Evolutionary conservation across 2,329 filamentous ascomycete species (phyloP).

Genomic region (Myriosclerotinia duriaeana): DNA sequence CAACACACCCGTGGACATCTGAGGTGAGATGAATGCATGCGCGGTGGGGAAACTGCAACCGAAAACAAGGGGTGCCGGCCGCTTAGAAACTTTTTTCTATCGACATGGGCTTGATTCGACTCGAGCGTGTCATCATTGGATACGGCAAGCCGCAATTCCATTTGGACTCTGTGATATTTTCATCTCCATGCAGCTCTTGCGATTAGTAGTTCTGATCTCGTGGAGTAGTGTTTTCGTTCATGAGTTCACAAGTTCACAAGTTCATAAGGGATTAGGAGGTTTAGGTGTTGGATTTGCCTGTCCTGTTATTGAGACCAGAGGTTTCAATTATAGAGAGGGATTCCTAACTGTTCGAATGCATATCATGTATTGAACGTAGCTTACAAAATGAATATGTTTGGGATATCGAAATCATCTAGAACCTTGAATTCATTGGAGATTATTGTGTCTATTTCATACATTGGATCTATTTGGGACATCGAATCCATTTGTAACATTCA

Average conservation of each 20-base stretch:
- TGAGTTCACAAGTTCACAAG: too few species aligned
- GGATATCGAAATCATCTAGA: too few species aligned
- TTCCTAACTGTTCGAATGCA: too few species aligned
- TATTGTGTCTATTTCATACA: not conserved
- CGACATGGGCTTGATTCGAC: not conserved
- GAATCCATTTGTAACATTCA: not conserved
- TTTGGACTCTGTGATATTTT: not conserved
- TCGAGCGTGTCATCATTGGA: not conserved
- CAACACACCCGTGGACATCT: not conserved
- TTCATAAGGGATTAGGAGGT: not conserved
- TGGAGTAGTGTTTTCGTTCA: too few species aligned
- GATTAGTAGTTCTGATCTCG: not conserved
- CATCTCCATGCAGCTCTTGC: too few species aligned
- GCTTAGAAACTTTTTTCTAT: not conserved
- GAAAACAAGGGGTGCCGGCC: not conserved
- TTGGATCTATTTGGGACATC: not conserved
- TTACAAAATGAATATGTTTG: too few species aligned
- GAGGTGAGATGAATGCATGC: not conserved
- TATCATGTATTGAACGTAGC: too few species aligned
- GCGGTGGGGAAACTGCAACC: not conserved
- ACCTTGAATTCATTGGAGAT: too few species aligned
- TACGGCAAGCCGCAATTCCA: not conserved
- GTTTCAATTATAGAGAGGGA: too few species aligned
- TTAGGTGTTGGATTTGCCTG: too few species aligned
- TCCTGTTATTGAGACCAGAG: too few species aligned